Conservation (phyloP, 2,329 filamentous ascomycete genomes). For the Apiospora pterosperma region DNA sequence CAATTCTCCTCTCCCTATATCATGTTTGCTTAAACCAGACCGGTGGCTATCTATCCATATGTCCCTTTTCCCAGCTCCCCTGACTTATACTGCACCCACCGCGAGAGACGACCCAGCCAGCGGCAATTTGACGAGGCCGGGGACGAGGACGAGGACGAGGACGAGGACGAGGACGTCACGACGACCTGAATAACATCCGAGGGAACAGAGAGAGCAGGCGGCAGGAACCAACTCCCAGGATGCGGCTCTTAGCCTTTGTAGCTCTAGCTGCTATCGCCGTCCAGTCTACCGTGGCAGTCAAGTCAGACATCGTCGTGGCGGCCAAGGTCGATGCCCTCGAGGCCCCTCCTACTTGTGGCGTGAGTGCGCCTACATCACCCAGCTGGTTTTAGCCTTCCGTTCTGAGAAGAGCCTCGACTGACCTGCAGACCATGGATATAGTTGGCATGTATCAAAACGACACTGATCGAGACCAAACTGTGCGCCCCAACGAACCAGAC, state of each 20-base stretch:
- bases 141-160: background rate
- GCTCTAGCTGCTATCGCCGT: background rate
- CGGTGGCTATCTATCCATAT: background rate
- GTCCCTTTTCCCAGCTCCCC: background rate
- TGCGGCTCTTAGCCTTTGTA: background rate
- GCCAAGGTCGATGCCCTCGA: background rate
- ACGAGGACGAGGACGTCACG: background rate
- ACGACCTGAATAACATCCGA: background rate
- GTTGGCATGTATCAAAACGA: background rate
- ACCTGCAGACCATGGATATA: background rate
- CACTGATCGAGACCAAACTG: background rate
- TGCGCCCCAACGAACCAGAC: slow-evolving; percentile 1
- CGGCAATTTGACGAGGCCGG: background rate
- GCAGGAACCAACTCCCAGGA: background rate
- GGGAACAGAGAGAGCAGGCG: background rate
- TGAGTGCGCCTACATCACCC: background rate
- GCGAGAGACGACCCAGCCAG: background rate
- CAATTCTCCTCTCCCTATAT: background rate
- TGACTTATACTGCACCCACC: background rate
- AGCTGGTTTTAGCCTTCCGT: background rate
- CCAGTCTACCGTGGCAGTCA: background rate
- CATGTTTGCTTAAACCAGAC: background rate
- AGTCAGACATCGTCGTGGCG: background rate
- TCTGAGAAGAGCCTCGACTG: background rate
- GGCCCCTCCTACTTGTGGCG: background rate